Conservation (phyloP, 352 stramenopile genomes). For the Phytophthora macrochlamydospora region DNA sequence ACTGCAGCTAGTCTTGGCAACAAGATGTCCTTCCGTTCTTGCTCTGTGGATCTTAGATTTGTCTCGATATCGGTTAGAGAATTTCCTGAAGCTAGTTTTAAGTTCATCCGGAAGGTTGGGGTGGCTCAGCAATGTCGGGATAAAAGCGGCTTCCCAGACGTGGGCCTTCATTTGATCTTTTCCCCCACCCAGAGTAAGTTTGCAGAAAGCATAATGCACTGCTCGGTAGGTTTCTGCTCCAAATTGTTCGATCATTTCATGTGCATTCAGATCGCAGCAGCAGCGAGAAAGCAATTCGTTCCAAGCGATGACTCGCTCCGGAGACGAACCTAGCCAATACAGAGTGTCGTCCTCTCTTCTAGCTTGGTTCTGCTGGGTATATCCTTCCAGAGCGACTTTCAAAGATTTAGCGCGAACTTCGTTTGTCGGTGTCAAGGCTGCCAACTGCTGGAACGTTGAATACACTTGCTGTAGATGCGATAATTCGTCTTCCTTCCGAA, state of each 20-base stretch:
- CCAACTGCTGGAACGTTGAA: conserved; percentile 33
- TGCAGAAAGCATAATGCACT: conserved; percentile 26
- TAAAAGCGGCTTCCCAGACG: conserved; percentile 51
- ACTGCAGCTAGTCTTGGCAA: background rate
- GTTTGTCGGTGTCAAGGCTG: conserved; percentile 17
- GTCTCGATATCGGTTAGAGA: conserved; percentile 5
- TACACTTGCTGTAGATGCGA: conserved; percentile 32
- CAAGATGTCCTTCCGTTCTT: background rate
- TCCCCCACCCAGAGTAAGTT: conserved; percentile 14
- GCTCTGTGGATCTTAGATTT: conserved; percentile 4
- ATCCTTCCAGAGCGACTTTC: conserved; percentile 17
- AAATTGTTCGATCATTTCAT: conserved; percentile 30
- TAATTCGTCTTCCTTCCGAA: conserved; percentile 35
- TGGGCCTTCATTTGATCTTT: conserved; percentile 15
- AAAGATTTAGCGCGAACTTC: conserved; percentile 12
- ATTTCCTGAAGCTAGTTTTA: conserved; percentile 38
- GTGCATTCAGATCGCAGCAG: conserved; percentile 36
- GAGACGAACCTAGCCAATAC: conserved; percentile 15
- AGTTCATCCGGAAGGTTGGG: conserved; percentile 27
- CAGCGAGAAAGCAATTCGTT: conserved; percentile 44
- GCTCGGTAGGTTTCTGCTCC: conserved; percentile 15
- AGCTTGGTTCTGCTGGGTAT: conserved; percentile 7
- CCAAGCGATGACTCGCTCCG: conserved; percentile 28
- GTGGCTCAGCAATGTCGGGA: conserved; percentile 29
- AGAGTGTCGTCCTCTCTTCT: conserved; percentile 13